Evolutionary conservation across 1,284 basidiomycete species (phyloP).

Genomic region (Cryptococcus floricola): DNA sequence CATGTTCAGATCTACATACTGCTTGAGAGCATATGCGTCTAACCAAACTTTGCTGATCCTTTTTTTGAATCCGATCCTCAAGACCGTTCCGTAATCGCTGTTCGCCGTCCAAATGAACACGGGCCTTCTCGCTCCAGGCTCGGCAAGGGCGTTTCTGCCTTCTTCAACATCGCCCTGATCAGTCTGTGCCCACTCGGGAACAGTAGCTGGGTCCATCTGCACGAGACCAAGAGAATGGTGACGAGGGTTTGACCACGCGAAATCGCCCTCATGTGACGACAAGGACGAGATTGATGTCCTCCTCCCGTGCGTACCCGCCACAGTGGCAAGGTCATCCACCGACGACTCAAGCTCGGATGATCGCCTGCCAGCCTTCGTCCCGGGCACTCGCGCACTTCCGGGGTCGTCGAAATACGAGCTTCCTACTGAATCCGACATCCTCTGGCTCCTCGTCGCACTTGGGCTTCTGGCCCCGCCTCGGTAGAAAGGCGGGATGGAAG

Average conservation of each 20-base stretch:
- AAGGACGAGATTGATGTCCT: constrained; percentile 40
- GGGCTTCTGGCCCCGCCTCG: constrained; percentile 11
- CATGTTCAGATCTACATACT: constrained; percentile 92
- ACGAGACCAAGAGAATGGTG: constrained; percentile 26
- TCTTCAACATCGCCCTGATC: constrained; percentile 8
- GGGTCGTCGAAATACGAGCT: constrained; percentile 16
- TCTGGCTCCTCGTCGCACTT: background rate
- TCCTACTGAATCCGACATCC: constrained; percentile 13
- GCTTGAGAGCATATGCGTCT: constrained; percentile 73
- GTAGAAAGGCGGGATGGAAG: constrained; percentile 28
- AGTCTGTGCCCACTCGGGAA: constrained; percentile 31
- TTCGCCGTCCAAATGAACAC: constrained; percentile 69
- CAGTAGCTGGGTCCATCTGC: constrained; percentile 31
- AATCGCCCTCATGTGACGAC: constrained; percentile 34
- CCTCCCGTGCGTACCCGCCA: constrained; percentile 20
- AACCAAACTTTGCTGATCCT: constrained; percentile 85
- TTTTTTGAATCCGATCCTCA: constrained; percentile 85
- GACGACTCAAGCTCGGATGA: constrained; percentile 29
- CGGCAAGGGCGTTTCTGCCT: constrained; percentile 1
- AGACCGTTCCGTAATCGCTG: constrained; percentile 81
- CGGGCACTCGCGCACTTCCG: background rate
- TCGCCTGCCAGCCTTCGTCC: constrained; percentile 14
- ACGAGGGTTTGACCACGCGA: constrained; percentile 16
- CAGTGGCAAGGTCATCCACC: constrained; percentile 17
- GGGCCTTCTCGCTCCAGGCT: constrained; percentile 7